These are phyloP conservation scores for Botrytis cinerea DNA, from an alignment of 2,329 filamentous ascomycete species.

Conservation along the genomic window DNA sequence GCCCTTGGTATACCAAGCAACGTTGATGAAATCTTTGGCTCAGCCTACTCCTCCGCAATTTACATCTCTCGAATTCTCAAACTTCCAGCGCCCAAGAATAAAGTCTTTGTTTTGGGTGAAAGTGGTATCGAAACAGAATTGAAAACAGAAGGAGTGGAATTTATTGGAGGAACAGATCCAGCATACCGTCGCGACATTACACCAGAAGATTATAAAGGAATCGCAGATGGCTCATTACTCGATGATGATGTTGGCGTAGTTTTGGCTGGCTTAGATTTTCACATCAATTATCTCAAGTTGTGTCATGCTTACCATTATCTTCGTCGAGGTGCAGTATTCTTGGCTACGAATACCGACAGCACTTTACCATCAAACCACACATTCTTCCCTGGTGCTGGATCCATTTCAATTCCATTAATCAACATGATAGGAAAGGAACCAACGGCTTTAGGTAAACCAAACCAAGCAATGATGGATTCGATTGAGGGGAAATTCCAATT, in stretches of 20 bases:
- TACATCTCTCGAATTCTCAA: conserved; percentile 94
- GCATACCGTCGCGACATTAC: conserved; percentile 74
- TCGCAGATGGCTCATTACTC: conserved; percentile 73
- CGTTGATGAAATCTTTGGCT: conserved; percentile 88
- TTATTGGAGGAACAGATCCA: conserved; percentile 85
- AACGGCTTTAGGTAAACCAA: conserved; percentile 85
- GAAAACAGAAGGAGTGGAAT: conserved; percentile 72
- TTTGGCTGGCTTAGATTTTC: conserved; percentile 87
- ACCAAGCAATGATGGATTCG: conserved; percentile 99
- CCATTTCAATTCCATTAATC: conserved; percentile 74
- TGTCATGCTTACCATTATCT: conserved; percentile 85
- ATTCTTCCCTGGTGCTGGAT: conserved; percentile 90
- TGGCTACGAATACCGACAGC: conserved; percentile 91
- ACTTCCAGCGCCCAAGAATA: conserved; percentile 76
- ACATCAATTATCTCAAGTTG: conserved; percentile 93
- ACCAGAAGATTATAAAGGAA: conserved; percentile 74
- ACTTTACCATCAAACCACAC: conserved; percentile 80
- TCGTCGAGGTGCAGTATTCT: conserved; percentile 75
- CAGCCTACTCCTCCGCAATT: conserved; percentile 90
- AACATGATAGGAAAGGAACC: conserved; percentile 72
- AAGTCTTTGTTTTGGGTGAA: conserved; percentile 93
- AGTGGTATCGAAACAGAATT: conserved; percentile 89
- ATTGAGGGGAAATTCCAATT: conserved; percentile 95
- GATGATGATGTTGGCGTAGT: conserved; percentile 91
- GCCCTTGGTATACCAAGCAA: conserved; percentile 75